These are phyloP conservation scores for Houttuynia cordata DNA, from an alignment of 164 flowering plant genomes.

Conservation along the genomic window DNA sequence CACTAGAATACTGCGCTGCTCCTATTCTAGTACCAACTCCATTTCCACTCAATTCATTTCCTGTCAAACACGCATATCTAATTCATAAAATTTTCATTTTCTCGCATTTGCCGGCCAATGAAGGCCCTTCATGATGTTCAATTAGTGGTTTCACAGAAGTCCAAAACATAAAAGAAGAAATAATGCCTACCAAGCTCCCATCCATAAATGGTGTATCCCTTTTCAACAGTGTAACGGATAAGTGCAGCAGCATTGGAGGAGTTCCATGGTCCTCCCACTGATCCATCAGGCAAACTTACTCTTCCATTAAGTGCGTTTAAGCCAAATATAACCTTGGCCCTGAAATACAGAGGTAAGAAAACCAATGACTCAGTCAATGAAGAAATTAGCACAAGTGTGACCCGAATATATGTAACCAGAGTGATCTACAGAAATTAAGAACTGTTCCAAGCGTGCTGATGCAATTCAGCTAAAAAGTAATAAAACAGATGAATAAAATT, in stretches of 20 bases:
- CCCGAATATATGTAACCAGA: no score
- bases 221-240: constrained; percentile 54
- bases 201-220: constrained; percentile 49
- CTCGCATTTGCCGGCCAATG: neutral
- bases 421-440: no score
- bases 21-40: constrained; percentile 52
- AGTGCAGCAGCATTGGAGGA: constrained; percentile 51
- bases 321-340: constrained; percentile 69
- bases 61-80: constrained; percentile 15
- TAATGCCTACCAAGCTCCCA: constrained; percentile 81
- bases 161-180: neutral
- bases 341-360: constrained; percentile 14
- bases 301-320: constrained; percentile 69
- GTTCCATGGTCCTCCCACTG: constrained; percentile 64
- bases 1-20: constrained; percentile 50
- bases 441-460: no score
- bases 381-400: neutral
- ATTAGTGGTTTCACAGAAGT: no score
- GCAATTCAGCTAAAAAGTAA: no score
- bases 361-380: neutral
- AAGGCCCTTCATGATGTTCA: no score
- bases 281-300: constrained; percentile 22
- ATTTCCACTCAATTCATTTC: constrained; percentile 60
- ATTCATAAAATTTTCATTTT: neutral
- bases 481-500: neutral